Conservation (phyloP, 495 filamentous ascomycete species). For the Bacidia gigantensis region DNA sequence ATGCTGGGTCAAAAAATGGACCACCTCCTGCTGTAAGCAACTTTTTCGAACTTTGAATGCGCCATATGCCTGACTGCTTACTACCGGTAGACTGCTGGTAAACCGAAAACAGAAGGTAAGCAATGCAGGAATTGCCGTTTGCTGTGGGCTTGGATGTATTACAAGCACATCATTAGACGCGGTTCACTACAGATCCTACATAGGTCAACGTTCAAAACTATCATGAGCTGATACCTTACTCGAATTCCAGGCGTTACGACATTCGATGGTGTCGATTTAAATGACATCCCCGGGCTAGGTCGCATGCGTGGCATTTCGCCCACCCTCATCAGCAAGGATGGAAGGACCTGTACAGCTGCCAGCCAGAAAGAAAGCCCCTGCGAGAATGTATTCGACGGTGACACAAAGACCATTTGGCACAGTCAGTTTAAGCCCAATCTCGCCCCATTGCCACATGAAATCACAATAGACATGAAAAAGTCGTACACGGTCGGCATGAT, state of each 20-base stretch:
- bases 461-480: constrained; percentile 15
- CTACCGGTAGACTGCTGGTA: too few species aligned
- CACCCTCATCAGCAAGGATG: constrained; percentile 3
- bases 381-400: constrained; percentile 13
- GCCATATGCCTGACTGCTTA: not conserved
- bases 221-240: not conserved
- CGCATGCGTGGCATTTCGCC: constrained; percentile 5
- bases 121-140: too few species aligned
- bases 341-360: constrained; percentile 13
- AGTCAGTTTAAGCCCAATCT: not conserved
- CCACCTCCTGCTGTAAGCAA: not conserved
- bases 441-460: constrained; percentile 9
- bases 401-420: constrained; percentile 12
- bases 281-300: constrained; percentile 8
- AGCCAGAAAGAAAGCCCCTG: constrained; percentile 13
- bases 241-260: not conserved
- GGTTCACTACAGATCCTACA: not conserved
- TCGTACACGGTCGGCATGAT: constrained; percentile 12
- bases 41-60: not conserved
- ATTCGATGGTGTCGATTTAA: constrained; percentile 9
- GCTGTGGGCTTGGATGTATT: too few species aligned
- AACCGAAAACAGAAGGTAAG: too few species aligned
- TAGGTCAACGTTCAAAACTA: not conserved
- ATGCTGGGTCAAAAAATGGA: constrained; percentile 4
- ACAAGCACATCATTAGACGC: not conserved